phyloP scores from a whole-genome alignment of 2,329 filamentous ascomycete genomes.

The Penicillium sp. region DNA sequence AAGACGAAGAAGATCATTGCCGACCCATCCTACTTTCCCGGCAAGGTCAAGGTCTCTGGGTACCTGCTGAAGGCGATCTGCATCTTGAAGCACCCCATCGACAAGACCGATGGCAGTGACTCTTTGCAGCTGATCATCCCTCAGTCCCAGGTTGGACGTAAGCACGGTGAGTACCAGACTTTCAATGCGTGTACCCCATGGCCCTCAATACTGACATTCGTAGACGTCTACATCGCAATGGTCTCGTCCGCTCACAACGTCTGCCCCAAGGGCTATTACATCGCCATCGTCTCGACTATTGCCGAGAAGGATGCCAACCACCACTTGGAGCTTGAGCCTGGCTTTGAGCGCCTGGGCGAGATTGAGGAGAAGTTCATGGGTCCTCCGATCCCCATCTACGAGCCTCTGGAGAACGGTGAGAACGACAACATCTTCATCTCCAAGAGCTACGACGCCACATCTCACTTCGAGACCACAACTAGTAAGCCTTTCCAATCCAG shows the following conservation, averaged over 20 bases:
- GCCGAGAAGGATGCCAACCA: conserved; percentile 89
- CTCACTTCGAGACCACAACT: conserved; percentile 90
- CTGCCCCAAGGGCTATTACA: conserved; percentile 98
- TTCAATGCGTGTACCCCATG: not conserved
- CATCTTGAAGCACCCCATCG: conserved; percentile 90
- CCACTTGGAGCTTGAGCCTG: conserved; percentile 89
- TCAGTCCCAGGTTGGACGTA: conserved; percentile 93
- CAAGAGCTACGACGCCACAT: conserved; percentile 97
- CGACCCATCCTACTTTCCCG: conserved; percentile 93
- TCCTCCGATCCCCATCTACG: conserved; percentile 86
- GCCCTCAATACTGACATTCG: conserved; percentile 20
- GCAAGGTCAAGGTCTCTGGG: conserved; percentile 81
- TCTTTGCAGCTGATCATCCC: conserved; percentile 95
- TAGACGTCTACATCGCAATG: conserved; percentile 94
- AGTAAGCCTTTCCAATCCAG: conserved; percentile 42
- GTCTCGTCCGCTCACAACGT: conserved; percentile 96
- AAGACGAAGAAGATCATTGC: conserved; percentile 95
- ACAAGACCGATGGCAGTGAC: conserved; percentile 83
- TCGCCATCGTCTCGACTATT: conserved; percentile 97
- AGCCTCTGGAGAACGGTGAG: conserved; percentile 76
- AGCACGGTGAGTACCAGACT: conserved; percentile 67
- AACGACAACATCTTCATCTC: conserved; percentile 95
- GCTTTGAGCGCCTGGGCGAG: conserved; percentile 84
- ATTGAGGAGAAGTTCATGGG: conserved; percentile 98
- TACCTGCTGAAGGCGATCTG: conserved; percentile 96